Evolutionary conservation across 371 early-diverging fungal species (phyloP).

Genomic region (Sporodiniella umbellata): DNA sequence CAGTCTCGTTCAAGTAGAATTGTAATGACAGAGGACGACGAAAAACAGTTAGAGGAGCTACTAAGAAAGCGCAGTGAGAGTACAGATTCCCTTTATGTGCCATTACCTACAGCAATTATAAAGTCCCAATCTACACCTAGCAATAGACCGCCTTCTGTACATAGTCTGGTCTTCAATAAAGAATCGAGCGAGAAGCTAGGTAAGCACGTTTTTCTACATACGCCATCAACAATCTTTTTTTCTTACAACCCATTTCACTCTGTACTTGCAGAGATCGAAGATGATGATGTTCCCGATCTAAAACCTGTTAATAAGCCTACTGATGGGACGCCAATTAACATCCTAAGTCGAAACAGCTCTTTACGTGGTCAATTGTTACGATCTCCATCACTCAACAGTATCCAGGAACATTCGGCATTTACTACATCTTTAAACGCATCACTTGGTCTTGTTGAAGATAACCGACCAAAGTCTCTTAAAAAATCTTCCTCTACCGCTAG

Average conservation of each 20-base stretch:
- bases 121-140: background rate
- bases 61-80: constrained; percentile 18
- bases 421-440: too few species aligned
- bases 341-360: too few species aligned
- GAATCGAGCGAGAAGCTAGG: background rate
- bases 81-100: constrained; percentile 6
- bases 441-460: too few species aligned
- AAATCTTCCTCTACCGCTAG: background rate
- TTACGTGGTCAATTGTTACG: background rate
- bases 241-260: too few species aligned
- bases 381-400: background rate
- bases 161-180: background rate
- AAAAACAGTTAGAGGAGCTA: constrained; percentile 30
- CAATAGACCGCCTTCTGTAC: background rate
- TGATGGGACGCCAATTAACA: too few species aligned
- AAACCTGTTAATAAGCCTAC: background rate
- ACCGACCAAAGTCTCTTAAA: background rate
- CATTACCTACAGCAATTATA: constrained; percentile 9
- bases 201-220: too few species aligned
- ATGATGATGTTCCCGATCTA: background rate
- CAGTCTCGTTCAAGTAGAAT: constrained; percentile 34
- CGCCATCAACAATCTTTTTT: background rate
- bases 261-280: too few species aligned
- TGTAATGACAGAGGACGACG: constrained; percentile 42
- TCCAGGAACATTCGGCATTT: too few species aligned